These are phyloP conservation scores for Phytopythium sindhum DNA, from an alignment of 352 stramenopile species.

Conservation along the genomic window DNA sequence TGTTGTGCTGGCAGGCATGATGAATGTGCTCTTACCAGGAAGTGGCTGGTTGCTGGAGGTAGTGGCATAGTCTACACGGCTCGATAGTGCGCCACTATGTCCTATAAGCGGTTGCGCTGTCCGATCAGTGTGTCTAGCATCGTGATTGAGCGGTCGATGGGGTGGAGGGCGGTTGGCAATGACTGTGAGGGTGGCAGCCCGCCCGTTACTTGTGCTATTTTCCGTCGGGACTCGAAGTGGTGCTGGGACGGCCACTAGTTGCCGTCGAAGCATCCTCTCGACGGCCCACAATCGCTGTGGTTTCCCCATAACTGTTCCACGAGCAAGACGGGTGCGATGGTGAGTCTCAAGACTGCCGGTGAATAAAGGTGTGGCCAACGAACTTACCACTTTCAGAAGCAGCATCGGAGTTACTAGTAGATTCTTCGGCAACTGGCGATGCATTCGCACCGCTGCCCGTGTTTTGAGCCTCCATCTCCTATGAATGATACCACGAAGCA, in stretches of 20 bases:
- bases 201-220: background rate
- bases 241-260: slow-evolving; percentile 36
- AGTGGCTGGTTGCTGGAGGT: background rate
- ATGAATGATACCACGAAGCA: background rate
- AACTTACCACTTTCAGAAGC: background rate
- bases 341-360: background rate
- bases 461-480: slow-evolving; percentile 79
- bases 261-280: slow-evolving; percentile 42
- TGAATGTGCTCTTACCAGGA: slow-evolving; percentile 6
- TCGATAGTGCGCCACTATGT: slow-evolving; percentile 1
- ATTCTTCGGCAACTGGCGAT: background rate
- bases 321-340: background rate
- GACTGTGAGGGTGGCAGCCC: background rate
- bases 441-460: background rate
- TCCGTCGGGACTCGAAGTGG: slow-evolving; percentile 22
- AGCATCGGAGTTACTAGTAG: background rate
- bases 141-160: background rate
- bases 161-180: background rate
- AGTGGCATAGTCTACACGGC: background rate
- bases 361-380: background rate
- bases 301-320: slow-evolving; percentile 9
- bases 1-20: background rate
- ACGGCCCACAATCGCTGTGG: slow-evolving; percentile 55
- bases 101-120: background rate
- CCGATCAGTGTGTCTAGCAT: background rate